phyloP scores from a whole-genome alignment of 2,329 filamentous ascomycete genomes.

The Fusarium austroafricanum region DNA sequence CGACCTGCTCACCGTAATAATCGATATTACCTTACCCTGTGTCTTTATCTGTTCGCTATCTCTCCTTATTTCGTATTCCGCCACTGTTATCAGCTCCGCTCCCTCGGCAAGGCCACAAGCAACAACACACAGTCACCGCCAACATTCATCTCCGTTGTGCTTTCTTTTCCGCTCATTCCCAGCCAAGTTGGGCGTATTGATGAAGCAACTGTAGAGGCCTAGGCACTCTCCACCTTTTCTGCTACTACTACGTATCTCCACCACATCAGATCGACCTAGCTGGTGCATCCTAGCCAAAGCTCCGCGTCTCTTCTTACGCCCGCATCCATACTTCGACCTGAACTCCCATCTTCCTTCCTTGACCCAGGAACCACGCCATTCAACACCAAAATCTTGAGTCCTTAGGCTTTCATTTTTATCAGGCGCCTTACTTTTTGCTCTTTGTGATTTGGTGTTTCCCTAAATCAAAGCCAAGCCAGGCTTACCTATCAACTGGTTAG shows the following conservation, averaged over 20 bases:
- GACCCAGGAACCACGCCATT: constrained; percentile 12
- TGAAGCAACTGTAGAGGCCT: constrained; percentile 5
- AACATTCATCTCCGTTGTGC: background rate
- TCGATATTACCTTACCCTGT: background rate
- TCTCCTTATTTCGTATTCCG: constrained; percentile 8
- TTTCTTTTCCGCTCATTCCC: background rate
- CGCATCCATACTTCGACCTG: constrained; percentile 6
- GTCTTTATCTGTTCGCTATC: constrained; percentile 16
- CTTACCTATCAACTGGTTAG: constrained; percentile 27
- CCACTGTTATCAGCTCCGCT: constrained; percentile 20
- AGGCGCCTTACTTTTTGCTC: background rate
- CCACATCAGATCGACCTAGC: constrained; percentile 15
- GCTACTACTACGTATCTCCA: background rate
- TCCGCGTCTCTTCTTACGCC: constrained; percentile 5
- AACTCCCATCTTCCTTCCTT: constrained; percentile 5
- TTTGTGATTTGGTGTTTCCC: constrained; percentile 31
- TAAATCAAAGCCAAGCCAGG: constrained; percentile 32
- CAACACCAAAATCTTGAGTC: constrained; percentile 17
- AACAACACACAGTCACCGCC: constrained; percentile 23
- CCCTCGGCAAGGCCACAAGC: constrained; percentile 11
- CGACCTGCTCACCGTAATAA: background rate
- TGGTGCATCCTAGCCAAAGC: constrained; percentile 7
- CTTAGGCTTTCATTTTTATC: background rate
- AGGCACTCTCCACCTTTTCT: background rate
- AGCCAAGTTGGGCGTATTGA: constrained; percentile 1